phyloP scores from a whole-genome alignment of 108 stramenopile genomes.

The Fragilariopsis cylindrus region DNA sequence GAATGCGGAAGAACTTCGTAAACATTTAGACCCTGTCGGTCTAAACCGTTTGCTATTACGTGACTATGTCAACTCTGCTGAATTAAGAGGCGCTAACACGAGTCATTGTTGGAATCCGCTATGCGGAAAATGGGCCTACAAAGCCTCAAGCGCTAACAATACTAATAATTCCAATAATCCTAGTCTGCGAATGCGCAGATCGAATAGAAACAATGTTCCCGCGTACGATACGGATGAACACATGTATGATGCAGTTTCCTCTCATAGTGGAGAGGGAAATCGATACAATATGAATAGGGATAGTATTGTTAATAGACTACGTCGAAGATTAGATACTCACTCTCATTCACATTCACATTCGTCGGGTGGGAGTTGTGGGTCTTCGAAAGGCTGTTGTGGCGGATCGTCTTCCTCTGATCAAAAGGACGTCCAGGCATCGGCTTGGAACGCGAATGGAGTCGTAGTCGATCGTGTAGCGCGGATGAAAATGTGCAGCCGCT shows the following conservation, averaged over 20 bases:
- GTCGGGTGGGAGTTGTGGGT: not conserved
- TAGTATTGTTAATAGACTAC: not conserved
- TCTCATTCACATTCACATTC: not conserved
- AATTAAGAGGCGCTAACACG: conserved; percentile 60
- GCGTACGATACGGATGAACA: conserved; percentile 16
- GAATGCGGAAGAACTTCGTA: conserved; percentile 55
- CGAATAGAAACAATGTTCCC: conserved; percentile 10
- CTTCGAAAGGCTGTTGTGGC: conserved; percentile 12
- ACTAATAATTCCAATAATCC: conserved; percentile 1
- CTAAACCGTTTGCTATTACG: conserved; percentile 64
- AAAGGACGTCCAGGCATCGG: conserved; percentile 27
- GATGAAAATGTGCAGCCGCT: conserved; percentile 92
- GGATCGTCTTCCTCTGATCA: not conserved
- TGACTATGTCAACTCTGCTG: conserved; percentile 62
- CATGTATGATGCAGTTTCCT: conserved; percentile 1
- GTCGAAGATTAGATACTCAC: conserved; percentile 4
- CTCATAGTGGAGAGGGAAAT: conserved; percentile 13
- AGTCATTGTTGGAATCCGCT: conserved; percentile 90
- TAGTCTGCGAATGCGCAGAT: conserved; percentile 35
- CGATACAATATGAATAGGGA: conserved; percentile 4
- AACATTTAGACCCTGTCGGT: conserved; percentile 70
- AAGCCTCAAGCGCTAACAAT: conserved; percentile 39
- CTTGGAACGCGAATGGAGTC: conserved; percentile 24
- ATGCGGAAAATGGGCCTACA: conserved; percentile 88
- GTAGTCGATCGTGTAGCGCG: conserved; percentile 62